phyloP scores from a whole-genome alignment of 306 rosid genomes.

The Neltuma alba region DNA sequence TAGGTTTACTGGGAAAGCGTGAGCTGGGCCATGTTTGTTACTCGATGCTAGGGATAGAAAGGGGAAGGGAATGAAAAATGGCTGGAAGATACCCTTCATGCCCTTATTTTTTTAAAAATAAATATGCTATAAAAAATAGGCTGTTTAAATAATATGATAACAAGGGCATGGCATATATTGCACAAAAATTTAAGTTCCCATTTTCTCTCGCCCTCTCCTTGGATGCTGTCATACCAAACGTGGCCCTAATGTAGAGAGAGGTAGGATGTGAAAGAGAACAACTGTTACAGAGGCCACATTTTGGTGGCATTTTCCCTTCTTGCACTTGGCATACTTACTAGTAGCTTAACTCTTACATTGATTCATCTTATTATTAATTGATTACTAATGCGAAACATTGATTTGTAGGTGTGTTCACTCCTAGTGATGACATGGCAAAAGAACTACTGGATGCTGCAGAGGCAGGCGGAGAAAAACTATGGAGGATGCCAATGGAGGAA shows the following conservation, averaged over 20 bases:
- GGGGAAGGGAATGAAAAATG: not conserved
- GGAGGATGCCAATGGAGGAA: conserved; percentile 97
- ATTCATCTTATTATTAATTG: conserved; percentile 14
- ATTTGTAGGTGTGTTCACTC: conserved; percentile 80
- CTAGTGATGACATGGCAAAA: conserved; percentile 90
- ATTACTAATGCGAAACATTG: conserved; percentile 21
- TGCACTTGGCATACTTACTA: conserved; percentile 6
- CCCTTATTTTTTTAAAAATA: not conserved
- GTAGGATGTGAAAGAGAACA: conserved; percentile 6
- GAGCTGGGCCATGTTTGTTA: not conserved
- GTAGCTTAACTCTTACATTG: not conserved
- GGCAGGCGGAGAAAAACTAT: conserved; percentile 81
- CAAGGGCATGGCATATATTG: not conserved
- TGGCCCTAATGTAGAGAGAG: not conserved
- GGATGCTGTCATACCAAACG: not conserved
- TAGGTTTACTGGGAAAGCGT: not conserved
- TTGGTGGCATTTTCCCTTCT: conserved; percentile 2
- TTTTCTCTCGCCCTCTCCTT: not conserved
- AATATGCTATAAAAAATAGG: not conserved
- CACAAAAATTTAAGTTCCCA: not conserved
- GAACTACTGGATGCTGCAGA: conserved; percentile 86
- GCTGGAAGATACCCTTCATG: not conserved
- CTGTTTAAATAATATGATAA: not conserved
- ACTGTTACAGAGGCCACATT: not conserved
- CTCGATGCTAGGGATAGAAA: not conserved